These are phyloP conservation scores for Pisolithus marmoratus DNA, from an alignment of 768 basidiomycete species.

Conservation along the genomic window DNA sequence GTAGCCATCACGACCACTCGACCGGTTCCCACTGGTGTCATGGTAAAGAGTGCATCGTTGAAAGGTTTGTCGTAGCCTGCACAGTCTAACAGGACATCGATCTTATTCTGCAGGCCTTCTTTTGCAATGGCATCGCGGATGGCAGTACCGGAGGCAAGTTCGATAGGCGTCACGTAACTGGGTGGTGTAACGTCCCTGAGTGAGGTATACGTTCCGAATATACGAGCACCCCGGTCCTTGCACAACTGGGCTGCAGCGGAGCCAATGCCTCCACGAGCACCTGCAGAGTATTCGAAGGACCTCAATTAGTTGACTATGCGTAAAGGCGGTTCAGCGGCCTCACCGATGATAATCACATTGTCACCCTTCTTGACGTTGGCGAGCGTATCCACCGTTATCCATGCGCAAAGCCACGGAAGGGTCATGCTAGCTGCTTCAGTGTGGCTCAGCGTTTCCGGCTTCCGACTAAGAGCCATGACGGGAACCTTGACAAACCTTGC, in stretches of 20 bases:
- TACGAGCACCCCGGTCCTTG: conserved; percentile 23
- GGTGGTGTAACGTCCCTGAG: conserved; percentile 19
- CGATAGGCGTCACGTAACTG: conserved; percentile 27
- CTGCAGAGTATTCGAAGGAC: conserved; percentile 6
- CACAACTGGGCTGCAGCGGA: conserved; percentile 30
- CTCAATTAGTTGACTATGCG: background rate
- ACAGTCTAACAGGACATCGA: conserved; percentile 30
- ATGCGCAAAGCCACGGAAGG: conserved; percentile 30
- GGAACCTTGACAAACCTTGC: conserved; percentile 26
- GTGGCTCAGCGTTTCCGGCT: conserved; percentile 23
- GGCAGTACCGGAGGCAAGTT: conserved; percentile 24
- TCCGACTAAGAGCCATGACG: conserved; percentile 23
- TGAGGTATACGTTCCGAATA: conserved; percentile 32
- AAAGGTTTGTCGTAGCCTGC: conserved; percentile 29
- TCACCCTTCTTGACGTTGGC: conserved; percentile 28
- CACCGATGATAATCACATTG: conserved; percentile 30
- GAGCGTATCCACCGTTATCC: conserved; percentile 32
- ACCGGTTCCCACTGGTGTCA: conserved; percentile 27
- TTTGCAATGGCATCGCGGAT: conserved; percentile 25
- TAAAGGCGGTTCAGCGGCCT: background rate
- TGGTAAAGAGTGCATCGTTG: conserved; percentile 29
- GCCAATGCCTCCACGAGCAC: conserved; percentile 31
- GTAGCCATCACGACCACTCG: conserved; percentile 32
- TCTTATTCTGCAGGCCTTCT: conserved; percentile 22
- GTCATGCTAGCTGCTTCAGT: conserved; percentile 27